Evolutionary conservation across 2,329 filamentous ascomycete genomes (phyloP), one percentile per base, ranked within the genome.

Genomic region (Clonostachys chloroleuca): DNA sequence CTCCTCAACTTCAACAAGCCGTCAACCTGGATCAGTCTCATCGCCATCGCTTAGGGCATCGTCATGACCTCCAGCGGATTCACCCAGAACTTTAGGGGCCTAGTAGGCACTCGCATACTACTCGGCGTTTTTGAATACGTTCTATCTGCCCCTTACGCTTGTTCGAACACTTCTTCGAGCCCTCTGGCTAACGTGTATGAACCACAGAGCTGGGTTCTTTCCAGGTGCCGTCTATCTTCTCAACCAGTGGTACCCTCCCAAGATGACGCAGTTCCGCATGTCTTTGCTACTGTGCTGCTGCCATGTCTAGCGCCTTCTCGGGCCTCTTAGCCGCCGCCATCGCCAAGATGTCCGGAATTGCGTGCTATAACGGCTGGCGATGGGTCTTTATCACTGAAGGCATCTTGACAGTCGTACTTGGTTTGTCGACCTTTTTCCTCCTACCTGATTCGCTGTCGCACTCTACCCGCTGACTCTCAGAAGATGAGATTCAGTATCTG

Each of bases 21-120:
- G 0, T 81, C 77, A 34, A 62, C 83, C 37, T 87, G 86, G 55
- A 72, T 86, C 41, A 80, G 83, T 1, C 62, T 73, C 5, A 85
- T 86, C 50, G 86, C 87, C 74, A 59, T 80, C 5, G 59, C 75
- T 8, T 73, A 56, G 56, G 54, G 52, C 10, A 41, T 54, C 17
- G 48, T 51, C 42, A 50, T 57, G 55, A 57, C 54, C 3, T 49
- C 46, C 3, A 52, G 49, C 16, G 57, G 54, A 1, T 13, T 59
- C 14, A 52, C 56, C 5, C 18, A 45, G 36, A 52, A 49, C 6
- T 53, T 47, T n/a, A 43, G 49, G 1, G 54, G 54, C n/a, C 44
- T 57, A 30, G 42, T 56, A n/a, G 48, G 49, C 5, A 50, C 49
- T 33, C 50, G 55, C 10, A 49, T 54, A 34, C 53, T 56, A 42